Percentiles rank a stretch among this genome's conserved stretches.
phyloP scores from a whole-genome alignment of 1,284 basidiomycete species.

The Spongispora temasekensis region DNA sequence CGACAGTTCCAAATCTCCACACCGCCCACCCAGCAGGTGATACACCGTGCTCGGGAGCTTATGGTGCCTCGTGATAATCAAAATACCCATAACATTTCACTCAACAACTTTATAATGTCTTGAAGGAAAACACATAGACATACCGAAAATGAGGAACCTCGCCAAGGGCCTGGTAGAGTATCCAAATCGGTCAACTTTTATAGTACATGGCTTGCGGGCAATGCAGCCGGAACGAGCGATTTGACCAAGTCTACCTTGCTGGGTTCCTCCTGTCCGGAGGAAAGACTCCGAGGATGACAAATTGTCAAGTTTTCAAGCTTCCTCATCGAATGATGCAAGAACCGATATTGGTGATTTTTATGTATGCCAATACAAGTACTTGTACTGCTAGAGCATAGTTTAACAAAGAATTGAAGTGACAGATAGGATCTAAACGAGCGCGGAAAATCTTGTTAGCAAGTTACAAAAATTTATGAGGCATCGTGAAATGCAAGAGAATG shows the following conservation, averaged over 20 bases:
- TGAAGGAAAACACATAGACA: constrained; percentile 12
- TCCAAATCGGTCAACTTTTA: constrained; percentile 62
- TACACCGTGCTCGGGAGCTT: constrained; percentile 28
- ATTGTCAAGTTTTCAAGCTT: constrained; percentile 26
- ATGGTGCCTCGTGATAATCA: constrained; percentile 56
- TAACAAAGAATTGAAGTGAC: too few relatives aligned
- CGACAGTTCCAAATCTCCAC: constrained; percentile 64
- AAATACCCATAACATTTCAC: too few relatives aligned
- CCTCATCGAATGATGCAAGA: not conserved
- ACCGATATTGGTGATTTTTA: too few relatives aligned
- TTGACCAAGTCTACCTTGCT: constrained; percentile 21
- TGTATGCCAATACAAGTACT: too few relatives aligned
- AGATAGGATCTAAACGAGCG: too few relatives aligned
- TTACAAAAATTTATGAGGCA: not conserved
- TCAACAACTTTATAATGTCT: not conserved
- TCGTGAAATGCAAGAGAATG: not conserved
- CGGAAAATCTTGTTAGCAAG: not conserved
- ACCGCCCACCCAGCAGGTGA: constrained; percentile 57
- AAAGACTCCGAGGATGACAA: constrained; percentile 36
- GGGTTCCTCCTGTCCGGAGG: constrained; percentile 25
- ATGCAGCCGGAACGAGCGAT: constrained; percentile 29
- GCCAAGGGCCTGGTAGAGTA: constrained; percentile 63
- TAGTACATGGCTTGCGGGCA: constrained; percentile 53
- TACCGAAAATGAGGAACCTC: constrained; percentile 64
- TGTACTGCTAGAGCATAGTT: not conserved